These are phyloP conservation scores for Aspergillus carbonarius DNA, from an alignment of 2,329 filamentous ascomycete genomes.

Conservation along the genomic window DNA sequence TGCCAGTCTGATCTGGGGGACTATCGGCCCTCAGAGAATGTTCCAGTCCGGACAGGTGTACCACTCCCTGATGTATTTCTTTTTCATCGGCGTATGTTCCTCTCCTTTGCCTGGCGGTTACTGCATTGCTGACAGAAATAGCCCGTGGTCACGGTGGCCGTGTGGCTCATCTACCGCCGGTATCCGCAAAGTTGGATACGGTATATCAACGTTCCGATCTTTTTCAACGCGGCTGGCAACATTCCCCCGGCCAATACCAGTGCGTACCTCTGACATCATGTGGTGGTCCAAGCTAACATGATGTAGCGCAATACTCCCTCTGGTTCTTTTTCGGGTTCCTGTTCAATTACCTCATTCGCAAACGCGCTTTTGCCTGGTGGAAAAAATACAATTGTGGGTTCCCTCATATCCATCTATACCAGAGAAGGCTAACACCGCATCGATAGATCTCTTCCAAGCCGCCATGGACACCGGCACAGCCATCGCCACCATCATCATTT, in stretches of 20 bases:
- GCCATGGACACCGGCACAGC: slow-evolving; percentile 38
- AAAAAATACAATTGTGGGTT: slow-evolving; percentile 33
- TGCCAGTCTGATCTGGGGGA: slow-evolving; percentile 35
- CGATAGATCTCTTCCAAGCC: slow-evolving; percentile 23
- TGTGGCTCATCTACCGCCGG: slow-evolving; percentile 28
- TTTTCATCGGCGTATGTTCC: slow-evolving; percentile 29
- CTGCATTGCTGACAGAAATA: not conserved
- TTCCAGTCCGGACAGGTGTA: slow-evolving; percentile 33
- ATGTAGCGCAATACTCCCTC: slow-evolving; percentile 27
- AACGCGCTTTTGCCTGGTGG: slow-evolving; percentile 34
- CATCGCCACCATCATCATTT: slow-evolving; percentile 33
- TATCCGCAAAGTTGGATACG: slow-evolving; percentile 33
- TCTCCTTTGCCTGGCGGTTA: not conserved
- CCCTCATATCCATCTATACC: not conserved
- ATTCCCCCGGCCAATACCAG: slow-evolving; percentile 36
- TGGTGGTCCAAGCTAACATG: not conserved
- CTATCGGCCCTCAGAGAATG: slow-evolving; percentile 34
- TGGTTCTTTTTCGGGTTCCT: slow-evolving; percentile 36
- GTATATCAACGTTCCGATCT: slow-evolving; percentile 36
- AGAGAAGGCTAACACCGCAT: not conserved
- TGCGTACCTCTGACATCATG: slow-evolving; percentile 28
- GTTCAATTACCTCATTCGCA: slow-evolving; percentile 33
- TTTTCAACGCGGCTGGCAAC: slow-evolving; percentile 35
- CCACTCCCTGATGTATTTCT: slow-evolving; percentile 33
- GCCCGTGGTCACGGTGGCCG: slow-evolving; percentile 31